These are phyloP conservation scores for Neoscytalidium dimidiatum DNA, from an alignment of 2,329 filamentous ascomycete species.

Conservation along the genomic window DNA sequence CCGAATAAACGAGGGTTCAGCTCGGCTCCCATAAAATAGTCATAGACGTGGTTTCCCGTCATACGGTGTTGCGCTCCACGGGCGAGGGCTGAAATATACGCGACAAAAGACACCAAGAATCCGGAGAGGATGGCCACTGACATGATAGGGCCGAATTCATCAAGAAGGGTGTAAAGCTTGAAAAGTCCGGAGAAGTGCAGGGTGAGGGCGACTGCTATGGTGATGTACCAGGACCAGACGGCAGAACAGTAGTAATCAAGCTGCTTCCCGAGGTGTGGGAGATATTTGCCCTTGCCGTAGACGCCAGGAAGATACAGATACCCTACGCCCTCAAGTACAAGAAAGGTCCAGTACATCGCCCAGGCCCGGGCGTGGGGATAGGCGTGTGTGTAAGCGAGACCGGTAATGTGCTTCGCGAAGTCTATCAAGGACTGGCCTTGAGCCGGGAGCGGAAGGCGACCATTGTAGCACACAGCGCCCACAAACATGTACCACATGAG, in stretches of 20 bases:
- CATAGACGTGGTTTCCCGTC: conserved; percentile 79
- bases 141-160: conserved; percentile 92
- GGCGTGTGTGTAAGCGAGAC: conserved; percentile 78
- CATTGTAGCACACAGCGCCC: conserved; percentile 88
- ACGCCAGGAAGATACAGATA: conserved; percentile 88
- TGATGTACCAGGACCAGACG: conserved; percentile 83
- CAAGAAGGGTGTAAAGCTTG: conserved; percentile 85
- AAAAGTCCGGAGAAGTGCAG: conserved; percentile 85
- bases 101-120: conserved; percentile 77
- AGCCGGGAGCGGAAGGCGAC: conserved; percentile 70
- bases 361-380: conserved; percentile 83
- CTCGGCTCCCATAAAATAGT: conserved; percentile 90
- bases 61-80: conserved; percentile 89
- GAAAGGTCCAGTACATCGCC: conserved; percentile 92
- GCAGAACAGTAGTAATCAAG: conserved; percentile 93
- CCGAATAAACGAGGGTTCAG: conserved; percentile 84
- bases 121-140: conserved; percentile 91
- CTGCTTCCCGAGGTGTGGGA: conserved; percentile 82
- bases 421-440: conserved; percentile 67
- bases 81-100: conserved; percentile 80
- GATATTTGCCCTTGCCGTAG: conserved; percentile 82
- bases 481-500: conserved; percentile 99
- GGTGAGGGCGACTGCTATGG: conserved; percentile 66
- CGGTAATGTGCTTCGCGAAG: conserved; percentile 71
- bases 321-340: conserved; percentile 77